A percentile compares a stretch with the other conserved stretches of the same genome.
These are phyloP conservation scores for Domatiomyces globalis DNA, from an alignment of 2,329 filamentous ascomycete species.

Conservation along the genomic window DNA sequence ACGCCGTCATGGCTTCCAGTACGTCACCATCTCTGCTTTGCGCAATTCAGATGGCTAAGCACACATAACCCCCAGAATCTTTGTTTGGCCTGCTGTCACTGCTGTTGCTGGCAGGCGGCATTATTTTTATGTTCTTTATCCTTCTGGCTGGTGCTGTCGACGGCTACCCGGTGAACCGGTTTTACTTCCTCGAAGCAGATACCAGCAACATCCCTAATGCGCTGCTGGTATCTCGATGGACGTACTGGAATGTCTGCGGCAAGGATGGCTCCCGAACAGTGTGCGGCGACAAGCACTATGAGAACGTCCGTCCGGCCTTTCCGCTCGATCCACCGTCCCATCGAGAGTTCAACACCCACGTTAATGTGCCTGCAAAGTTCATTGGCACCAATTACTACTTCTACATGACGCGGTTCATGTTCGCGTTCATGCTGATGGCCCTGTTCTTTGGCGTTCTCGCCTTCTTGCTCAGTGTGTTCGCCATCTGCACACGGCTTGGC, in stretches of 20 bases:
- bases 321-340: constrained; percentile 47
- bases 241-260: constrained; percentile 74
- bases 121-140: constrained; percentile 52
- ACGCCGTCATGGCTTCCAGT: constrained; percentile 21
- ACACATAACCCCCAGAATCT: constrained; percentile 33
- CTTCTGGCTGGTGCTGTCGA: constrained; percentile 47
- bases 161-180: constrained; percentile 49
- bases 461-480: constrained; percentile 33
- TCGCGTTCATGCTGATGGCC: constrained; percentile 76
- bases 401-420: constrained; percentile 82
- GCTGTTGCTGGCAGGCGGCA: constrained; percentile 46
- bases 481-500: constrained; percentile 39
- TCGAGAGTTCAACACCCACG: constrained; percentile 45
- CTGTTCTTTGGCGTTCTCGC: constrained; percentile 54
- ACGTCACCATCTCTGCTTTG: constrained; percentile 10
- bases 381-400: constrained; percentile 54
- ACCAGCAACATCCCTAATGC: constrained; percentile 60
- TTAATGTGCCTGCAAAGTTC: constrained; percentile 41
- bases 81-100: constrained; percentile 43
- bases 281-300: constrained; percentile 49
- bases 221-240: constrained; percentile 62
- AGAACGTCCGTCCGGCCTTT: constrained; percentile 45
- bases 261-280: constrained; percentile 28
- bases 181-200: constrained; percentile 74
- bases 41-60: constrained; percentile 1